Conservation (phyloP, 148 eudicot genomes). For the Mesembryanthemum crystallinum region DNA sequence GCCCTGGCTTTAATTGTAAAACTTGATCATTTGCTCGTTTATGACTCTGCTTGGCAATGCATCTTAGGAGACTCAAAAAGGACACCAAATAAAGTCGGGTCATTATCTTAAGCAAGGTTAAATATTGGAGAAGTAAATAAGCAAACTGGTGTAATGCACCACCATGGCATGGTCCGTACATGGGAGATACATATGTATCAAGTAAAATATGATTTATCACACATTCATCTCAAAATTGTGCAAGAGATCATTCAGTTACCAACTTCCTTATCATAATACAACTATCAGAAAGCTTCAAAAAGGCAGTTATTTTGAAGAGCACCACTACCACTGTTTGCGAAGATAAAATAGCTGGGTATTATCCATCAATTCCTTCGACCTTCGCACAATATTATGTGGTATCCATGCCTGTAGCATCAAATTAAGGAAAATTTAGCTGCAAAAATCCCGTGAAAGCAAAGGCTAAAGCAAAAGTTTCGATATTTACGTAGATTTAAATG, state of each 20-base stretch:
- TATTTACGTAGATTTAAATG: conserved; percentile 88
- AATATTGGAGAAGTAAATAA: too few species aligned
- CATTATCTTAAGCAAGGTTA: too few species aligned
- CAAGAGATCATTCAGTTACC: not conserved
- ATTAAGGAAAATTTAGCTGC: conserved; percentile 8
- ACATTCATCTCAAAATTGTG: conserved; percentile 12
- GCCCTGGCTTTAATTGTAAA: too few species aligned
- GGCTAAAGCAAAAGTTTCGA: conserved; percentile 1
- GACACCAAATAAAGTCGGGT: not conserved
- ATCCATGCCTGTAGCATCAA: conserved; percentile 68
- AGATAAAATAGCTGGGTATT: not conserved
- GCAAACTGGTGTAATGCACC: not conserved
- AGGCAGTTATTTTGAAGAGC: conserved; percentile 19
- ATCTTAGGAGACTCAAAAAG: too few species aligned
- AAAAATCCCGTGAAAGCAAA: not conserved
- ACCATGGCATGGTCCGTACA: not conserved
- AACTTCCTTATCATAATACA: not conserved
- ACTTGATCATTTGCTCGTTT: too few species aligned
- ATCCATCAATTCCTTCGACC: conserved; percentile 61
- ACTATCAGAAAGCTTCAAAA: not conserved
- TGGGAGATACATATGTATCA: not conserved
- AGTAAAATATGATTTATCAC: not conserved
- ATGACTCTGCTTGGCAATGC: too few species aligned
- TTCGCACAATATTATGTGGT: conserved; percentile 76
- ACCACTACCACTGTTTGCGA: not conserved